These are phyloP conservation scores for Truncatella angustata DNA, from an alignment of 2,329 filamentous ascomycete genomes.

Conservation along the genomic window DNA sequence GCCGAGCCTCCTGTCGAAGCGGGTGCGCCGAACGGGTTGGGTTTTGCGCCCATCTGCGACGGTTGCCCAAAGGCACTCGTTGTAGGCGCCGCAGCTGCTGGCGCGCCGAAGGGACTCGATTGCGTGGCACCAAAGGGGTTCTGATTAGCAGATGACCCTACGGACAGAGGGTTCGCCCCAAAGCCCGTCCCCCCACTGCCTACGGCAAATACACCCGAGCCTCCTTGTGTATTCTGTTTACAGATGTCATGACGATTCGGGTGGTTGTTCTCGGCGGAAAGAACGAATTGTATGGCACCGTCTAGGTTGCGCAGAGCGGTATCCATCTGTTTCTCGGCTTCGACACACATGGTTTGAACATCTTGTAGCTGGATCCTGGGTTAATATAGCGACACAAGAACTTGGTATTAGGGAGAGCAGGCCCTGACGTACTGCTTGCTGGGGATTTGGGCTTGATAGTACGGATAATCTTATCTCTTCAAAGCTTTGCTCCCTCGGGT, in stretches of 20 bases:
- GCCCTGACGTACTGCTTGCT: slow-evolving; percentile 42
- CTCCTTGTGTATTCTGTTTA: slow-evolving; percentile 42
- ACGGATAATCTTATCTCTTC: slow-evolving; percentile 85
- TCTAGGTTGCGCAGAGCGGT: slow-evolving; percentile 66
- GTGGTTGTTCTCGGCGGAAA: slow-evolving; percentile 65
- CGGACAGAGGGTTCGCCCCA: slow-evolving; percentile 21
- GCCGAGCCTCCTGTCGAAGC: slow-evolving; percentile 21
- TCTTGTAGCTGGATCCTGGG: slow-evolving; percentile 51
- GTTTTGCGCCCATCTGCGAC: slow-evolving; percentile 26
- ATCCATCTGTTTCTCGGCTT: slow-evolving; percentile 70
- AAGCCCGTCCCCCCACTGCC: slow-evolving; percentile 23
- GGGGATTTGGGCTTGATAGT: slow-evolving; percentile 34
- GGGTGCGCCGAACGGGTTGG: slow-evolving; percentile 17
- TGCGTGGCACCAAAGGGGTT: slow-evolving; percentile 38
- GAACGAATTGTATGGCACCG: slow-evolving; percentile 69
- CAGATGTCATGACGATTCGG: slow-evolving; percentile 72
- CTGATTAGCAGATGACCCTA: slow-evolving; percentile 28
- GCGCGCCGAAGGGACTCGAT: slow-evolving; percentile 26
- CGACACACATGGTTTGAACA: slow-evolving; percentile 59
- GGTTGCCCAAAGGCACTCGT: slow-evolving; percentile 43
- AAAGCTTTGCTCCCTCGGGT: slow-evolving; percentile 76
- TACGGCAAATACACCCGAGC: slow-evolving; percentile 43
- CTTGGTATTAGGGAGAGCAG: not conserved
- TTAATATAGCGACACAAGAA: not conserved
- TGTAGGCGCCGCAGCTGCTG: slow-evolving; percentile 17